These are phyloP conservation scores for Fusarium odoratissimum DNA, from an alignment of 2,329 filamentous ascomycete genomes.

Conservation along the genomic window DNA sequence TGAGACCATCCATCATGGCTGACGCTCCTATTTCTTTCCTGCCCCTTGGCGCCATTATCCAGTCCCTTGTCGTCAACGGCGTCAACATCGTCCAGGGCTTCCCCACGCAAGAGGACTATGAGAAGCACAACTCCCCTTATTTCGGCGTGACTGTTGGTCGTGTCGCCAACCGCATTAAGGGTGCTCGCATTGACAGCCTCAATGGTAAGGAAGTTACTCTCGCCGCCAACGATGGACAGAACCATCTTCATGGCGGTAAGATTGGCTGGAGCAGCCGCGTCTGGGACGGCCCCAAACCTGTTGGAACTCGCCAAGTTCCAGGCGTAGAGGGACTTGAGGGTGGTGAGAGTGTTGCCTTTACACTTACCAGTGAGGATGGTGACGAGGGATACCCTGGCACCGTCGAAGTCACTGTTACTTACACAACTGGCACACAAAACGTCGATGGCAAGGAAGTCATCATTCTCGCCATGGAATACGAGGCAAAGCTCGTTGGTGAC, in stretches of 20 bases:
- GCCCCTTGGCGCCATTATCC: slow-evolving; percentile 81
- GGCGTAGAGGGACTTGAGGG: slow-evolving; percentile 65
- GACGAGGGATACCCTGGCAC: slow-evolving; percentile 93
- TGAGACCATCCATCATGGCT: slow-evolving; percentile 50
- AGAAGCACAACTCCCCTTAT: slow-evolving; percentile 78
- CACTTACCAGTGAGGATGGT: slow-evolving; percentile 76
- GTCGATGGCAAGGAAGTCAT: slow-evolving; percentile 71
- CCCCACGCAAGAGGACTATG: slow-evolving; percentile 79
- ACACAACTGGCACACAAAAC: slow-evolving; percentile 77
- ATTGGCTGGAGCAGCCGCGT: slow-evolving; percentile 84
- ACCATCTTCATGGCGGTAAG: slow-evolving; percentile 78
- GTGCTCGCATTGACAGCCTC: slow-evolving; percentile 75
- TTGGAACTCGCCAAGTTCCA: slow-evolving; percentile 63
- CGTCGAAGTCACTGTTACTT: slow-evolving; percentile 81
- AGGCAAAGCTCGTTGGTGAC: slow-evolving; percentile 81
- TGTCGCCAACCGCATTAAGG: slow-evolving; percentile 82
- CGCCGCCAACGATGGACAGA: slow-evolving; percentile 79
- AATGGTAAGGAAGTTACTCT: slow-evolving; percentile 79
- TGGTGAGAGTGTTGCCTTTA: slow-evolving; percentile 75
- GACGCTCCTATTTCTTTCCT: slow-evolving; percentile 72
- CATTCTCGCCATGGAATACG: slow-evolving; percentile 87
- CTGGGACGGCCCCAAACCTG: slow-evolving; percentile 77
- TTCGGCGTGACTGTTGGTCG: slow-evolving; percentile 96
- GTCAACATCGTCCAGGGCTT: slow-evolving; percentile 92
- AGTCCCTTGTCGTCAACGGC: slow-evolving; percentile 81